Evolutionary conservation across 2,329 filamentous ascomycete species (phyloP), one percentile per base, ranked within the genome.

Genomic region (Tolypocladium tundrense): DNA sequence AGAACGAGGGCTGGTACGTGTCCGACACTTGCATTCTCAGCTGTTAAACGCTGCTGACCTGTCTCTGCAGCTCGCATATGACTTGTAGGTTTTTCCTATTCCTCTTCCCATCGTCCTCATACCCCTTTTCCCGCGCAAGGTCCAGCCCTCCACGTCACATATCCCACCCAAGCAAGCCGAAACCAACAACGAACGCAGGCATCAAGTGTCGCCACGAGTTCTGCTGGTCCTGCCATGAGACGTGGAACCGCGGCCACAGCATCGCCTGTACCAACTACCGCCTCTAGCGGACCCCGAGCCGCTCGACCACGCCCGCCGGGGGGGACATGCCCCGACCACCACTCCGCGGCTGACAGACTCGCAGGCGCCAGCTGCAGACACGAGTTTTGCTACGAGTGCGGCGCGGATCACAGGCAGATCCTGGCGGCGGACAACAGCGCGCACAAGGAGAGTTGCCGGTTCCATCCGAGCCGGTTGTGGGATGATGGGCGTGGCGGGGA

Each of bases 161-260:
- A 42, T 42, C 19, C 41, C 41, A 21, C 39, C 39, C 39, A 42
- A 19, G 16, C 41, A 21, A 42, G n/a, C 9, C 19, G n/a, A 21
- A 21, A 21, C 41, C 41, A 42, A 42, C 41, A 21, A 11, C 41
- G 8, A 21, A 40, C 55, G 51, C 58, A 74, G 72, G 72, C 64
- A 67, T 68, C 54, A 70, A 65, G 43, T 75, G 72, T 57, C 64
- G 62, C 45, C 59, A 64, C 60, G 61, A 73, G 51, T 74, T 72
- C 56, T 74, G 72, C 62, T 72, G 71, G 71, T 60, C 62, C 43
- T 73, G 71, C 58, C 57, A 63, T 48, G 45, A 58, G 21, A 53
- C 43, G 11, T 70, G 66, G 66, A 40, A 14, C 41, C 48, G 56
- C 10, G 42, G 50, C 5, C 68, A 70, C 41, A 42, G 19, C 41